A percentile compares a stretch with the other conserved stretches of the same genome.
These are phyloP conservation scores for Arachnopeziza araneosa DNA, from an alignment of 2,329 filamentous ascomycete genomes.

Conservation along the genomic window DNA sequence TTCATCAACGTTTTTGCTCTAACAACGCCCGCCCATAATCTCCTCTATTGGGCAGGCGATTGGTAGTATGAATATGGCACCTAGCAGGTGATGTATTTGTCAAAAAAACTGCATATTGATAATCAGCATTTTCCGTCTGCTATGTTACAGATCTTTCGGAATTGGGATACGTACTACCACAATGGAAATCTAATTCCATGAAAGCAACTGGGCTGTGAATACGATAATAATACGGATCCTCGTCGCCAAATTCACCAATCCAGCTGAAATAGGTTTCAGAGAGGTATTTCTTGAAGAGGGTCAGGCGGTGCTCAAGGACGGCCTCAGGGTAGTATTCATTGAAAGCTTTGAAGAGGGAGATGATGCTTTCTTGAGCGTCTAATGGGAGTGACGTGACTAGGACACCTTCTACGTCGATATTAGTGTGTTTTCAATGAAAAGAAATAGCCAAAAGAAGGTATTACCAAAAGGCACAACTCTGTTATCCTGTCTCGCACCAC, in stretches of 20 bases:
- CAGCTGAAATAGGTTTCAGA: slow-evolving; percentile 74
- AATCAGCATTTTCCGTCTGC: background rate
- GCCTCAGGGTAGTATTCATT: slow-evolving; percentile 59
- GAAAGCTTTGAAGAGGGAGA: slow-evolving; percentile 57
- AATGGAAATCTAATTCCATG: slow-evolving; percentile 76
- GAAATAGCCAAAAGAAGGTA: background rate
- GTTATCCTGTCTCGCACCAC: slow-evolving; percentile 75
- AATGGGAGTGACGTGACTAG: slow-evolving; percentile 43
- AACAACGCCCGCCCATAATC: slow-evolving; percentile 58
- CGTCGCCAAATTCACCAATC: slow-evolving; percentile 64
- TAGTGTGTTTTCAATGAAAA: background rate
- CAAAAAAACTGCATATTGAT: slow-evolving; percentile 52
- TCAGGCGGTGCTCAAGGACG: slow-evolving; percentile 49
- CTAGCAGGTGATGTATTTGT: slow-evolving; percentile 67
- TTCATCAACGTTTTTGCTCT: slow-evolving; percentile 2
- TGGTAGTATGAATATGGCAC: slow-evolving; percentile 73
- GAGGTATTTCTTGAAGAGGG: slow-evolving; percentile 49
- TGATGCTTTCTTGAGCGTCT: slow-evolving; percentile 48
- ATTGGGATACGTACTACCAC: slow-evolving; percentile 39
- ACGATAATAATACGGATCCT: slow-evolving; percentile 71
- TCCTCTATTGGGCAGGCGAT: slow-evolving; percentile 67
- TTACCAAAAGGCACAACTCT: slow-evolving; percentile 59
- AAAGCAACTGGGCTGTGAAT: slow-evolving; percentile 72
- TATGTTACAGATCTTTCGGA: background rate
- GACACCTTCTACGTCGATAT: slow-evolving; percentile 46